These are phyloP conservation scores for Collariella sp. DNA, from an alignment of 495 filamentous ascomycete species.

Conservation along the genomic window DNA sequence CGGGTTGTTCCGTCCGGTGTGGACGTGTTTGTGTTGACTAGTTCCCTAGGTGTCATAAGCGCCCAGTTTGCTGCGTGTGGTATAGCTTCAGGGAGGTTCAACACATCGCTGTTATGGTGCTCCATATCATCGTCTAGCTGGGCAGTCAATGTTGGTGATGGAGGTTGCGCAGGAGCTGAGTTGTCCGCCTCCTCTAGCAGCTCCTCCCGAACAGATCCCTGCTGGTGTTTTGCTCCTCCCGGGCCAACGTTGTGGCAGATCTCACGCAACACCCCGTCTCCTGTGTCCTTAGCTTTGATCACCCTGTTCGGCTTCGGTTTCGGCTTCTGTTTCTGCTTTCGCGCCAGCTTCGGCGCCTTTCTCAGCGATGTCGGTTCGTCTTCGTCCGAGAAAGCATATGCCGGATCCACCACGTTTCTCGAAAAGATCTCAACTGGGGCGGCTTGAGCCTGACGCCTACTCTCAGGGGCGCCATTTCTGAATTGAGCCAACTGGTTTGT, in stretches of 20 bases:
- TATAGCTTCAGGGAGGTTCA: neutral
- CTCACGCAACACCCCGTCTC: neutral
- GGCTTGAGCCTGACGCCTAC: neutral
- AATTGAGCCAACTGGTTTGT: neutral
- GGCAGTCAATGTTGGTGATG: neutral
- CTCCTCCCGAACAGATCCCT: neutral
- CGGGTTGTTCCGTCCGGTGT: too few relatives aligned
- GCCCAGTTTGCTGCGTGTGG: too few relatives aligned
- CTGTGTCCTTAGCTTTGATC: neutral
- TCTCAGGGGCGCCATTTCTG: neutral
- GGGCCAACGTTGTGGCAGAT: neutral
- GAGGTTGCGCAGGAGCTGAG: neutral
- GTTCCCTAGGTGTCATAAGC: neutral
- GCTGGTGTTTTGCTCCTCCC: neutral
- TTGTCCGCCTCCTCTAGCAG: neutral
- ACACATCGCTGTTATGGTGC: neutral
- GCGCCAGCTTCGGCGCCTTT: neutral
- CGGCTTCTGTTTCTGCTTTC: neutral
- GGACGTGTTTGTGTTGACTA: neutral
- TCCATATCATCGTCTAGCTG: neutral
- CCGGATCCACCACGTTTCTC: conserved; percentile 26
- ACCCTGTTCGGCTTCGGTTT: neutral
- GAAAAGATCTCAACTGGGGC: conserved; percentile 17
- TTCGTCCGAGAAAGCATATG: conserved; percentile 38
- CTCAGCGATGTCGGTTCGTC: conserved; percentile 26